Evolutionary conservation across 2,329 filamentous ascomycete species (phyloP).

Genomic region (Domatiomyces globalis): DNA sequence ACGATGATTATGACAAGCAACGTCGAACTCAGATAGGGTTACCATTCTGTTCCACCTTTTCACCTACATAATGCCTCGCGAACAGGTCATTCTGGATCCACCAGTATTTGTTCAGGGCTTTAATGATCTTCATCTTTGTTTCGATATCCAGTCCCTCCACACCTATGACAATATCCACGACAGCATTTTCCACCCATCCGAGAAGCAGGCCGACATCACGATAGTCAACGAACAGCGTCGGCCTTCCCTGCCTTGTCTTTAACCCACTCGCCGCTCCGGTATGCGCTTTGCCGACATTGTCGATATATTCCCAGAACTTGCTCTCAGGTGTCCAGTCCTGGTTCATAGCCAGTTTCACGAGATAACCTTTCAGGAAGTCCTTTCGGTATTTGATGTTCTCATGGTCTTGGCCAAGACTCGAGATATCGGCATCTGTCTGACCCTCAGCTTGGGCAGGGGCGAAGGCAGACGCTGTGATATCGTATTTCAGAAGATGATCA

Average conservation of each 20-base stretch:
- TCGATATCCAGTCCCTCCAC: conserved; percentile 17
- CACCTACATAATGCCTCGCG: conserved; percentile 17
- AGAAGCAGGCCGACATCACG: conserved; percentile 19
- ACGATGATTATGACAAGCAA: too few species aligned
- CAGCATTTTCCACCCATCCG: conserved; percentile 20
- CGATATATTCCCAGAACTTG: conserved; percentile 21
- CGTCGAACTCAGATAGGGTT: too few species aligned
- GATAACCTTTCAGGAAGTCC: conserved; percentile 21
- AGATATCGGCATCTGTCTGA: conserved; percentile 3
- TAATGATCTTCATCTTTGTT: conserved; percentile 17
- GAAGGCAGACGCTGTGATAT: conserved; percentile 22
- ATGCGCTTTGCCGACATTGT: conserved; percentile 21
- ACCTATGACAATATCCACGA: conserved; percentile 19
- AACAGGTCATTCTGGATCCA: conserved; percentile 24
- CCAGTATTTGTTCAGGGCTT: conserved; percentile 21
- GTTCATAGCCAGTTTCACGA: conserved; percentile 20
- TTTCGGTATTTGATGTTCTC: conserved; percentile 21
- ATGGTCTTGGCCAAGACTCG: conserved; percentile 16
- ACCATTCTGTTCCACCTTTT: too few species aligned
- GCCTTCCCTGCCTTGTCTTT: conserved; percentile 18
- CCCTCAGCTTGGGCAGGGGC: conserved; percentile 17
- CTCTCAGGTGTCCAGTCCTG: conserved; percentile 20
- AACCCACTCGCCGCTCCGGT: conserved; percentile 19
- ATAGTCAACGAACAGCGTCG: conserved; percentile 20
- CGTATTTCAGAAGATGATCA: conserved; percentile 20